These are phyloP conservation scores for Rosellinia necatrix DNA, from an alignment of 2,329 filamentous ascomycete species.

Conservation along the genomic window DNA sequence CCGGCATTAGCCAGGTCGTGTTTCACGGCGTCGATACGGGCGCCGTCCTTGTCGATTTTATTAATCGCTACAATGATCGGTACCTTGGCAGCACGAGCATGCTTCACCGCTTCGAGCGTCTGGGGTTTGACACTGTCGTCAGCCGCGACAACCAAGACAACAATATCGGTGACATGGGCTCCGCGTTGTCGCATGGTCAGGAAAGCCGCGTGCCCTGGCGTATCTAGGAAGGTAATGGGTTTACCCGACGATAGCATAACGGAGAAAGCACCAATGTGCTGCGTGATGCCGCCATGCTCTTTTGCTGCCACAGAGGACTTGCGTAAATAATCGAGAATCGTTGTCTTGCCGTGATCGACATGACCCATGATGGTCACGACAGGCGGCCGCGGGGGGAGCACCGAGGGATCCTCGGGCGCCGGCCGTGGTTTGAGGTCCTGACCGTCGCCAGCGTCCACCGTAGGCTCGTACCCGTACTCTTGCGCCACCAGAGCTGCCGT, in stretches of 20 bases:
- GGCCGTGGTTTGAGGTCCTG: constrained; percentile 76
- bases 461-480: constrained; percentile 91
- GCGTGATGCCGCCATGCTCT: constrained; percentile 96
- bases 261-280: constrained; percentile 97
- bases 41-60: constrained; percentile 89
- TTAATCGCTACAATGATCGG: constrained; percentile 98
- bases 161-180: constrained; percentile 94
- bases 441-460: constrained; percentile 67
- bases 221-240: constrained; percentile 94
- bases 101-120: constrained; percentile 93
- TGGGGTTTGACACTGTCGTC: constrained; percentile 98
- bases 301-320: constrained; percentile 89
- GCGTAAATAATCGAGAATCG: constrained; percentile 88
- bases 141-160: constrained; percentile 92
- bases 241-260: constrained; percentile 86
- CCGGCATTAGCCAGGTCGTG: constrained; percentile 81
- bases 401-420: constrained; percentile 67
- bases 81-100: constrained; percentile 79
- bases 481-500: constrained; percentile 87
- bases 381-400: constrained; percentile 77
- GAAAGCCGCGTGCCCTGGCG: constrained; percentile 94
- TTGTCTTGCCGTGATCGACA: constrained; percentile 98
- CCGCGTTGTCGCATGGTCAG: constrained; percentile 94
- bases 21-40: constrained; percentile 83
- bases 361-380: constrained; percentile 99